phyloP scores from a whole-genome alignment of 2,329 filamentous ascomycete genomes.

The Ascochyta fabae region DNA sequence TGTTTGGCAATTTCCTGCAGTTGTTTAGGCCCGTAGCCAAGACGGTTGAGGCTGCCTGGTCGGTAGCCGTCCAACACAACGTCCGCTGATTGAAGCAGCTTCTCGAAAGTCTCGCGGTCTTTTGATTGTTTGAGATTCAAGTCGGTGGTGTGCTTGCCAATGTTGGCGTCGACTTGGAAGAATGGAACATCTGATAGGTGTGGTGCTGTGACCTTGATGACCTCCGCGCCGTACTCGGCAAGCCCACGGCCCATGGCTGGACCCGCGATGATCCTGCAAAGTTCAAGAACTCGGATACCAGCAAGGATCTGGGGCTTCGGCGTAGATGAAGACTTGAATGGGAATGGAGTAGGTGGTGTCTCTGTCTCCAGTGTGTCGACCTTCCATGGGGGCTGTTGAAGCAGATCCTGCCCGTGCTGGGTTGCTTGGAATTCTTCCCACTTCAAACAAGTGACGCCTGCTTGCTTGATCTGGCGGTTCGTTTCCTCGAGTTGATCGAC shows the following conservation, averaged over 20 bases:
- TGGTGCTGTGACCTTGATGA: conserved; percentile 73
- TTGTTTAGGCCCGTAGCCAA: conserved; percentile 67
- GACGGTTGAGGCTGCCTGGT: conserved; percentile 66
- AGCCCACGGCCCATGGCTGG: conserved; percentile 74
- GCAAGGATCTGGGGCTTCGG: conserved; percentile 52
- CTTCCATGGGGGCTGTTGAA: conserved; percentile 53
- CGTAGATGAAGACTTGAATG: conserved; percentile 48
- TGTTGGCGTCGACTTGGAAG: conserved; percentile 75
- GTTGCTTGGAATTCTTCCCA: conserved; percentile 51
- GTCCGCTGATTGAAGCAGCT: conserved; percentile 67
- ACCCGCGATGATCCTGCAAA: conserved; percentile 77
- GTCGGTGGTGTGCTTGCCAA: conserved; percentile 71
- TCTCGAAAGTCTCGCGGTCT: conserved; percentile 64
- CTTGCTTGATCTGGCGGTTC: conserved; percentile 51
- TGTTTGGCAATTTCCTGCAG: conserved; percentile 61
- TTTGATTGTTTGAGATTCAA: conserved; percentile 65
- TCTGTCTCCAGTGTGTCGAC: conserved; percentile 59
- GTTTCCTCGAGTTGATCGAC: conserved; percentile 50
- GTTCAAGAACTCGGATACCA: conserved; percentile 75
- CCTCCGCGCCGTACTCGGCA: conserved; percentile 76
- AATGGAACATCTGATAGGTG: conserved; percentile 73
- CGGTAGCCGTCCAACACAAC: conserved; percentile 74
- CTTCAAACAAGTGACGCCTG: conserved; percentile 51
- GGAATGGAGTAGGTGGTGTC: conserved; percentile 59
- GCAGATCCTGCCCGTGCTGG: conserved; percentile 50